Conservation (phyloP, 2,329 filamentous ascomycete genomes). For the Samsoniella hepiali region DNA sequence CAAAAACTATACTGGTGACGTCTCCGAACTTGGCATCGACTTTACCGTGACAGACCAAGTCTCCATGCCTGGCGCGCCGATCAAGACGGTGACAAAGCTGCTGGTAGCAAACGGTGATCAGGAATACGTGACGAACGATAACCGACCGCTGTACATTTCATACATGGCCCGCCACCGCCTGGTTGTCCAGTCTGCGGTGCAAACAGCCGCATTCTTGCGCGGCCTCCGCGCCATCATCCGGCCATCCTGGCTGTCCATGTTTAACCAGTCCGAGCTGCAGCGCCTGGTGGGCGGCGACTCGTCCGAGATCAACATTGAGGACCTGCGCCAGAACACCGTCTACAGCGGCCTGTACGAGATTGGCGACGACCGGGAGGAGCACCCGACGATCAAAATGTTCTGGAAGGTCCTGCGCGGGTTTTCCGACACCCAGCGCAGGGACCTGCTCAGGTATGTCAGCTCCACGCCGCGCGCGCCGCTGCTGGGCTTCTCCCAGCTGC, state of each 20-base stretch:
- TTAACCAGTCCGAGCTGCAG: conserved; percentile 93
- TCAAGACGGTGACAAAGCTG: conserved; percentile 67
- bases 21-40: conserved; percentile 68
- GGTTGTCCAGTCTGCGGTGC: conserved; percentile 71
- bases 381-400: conserved; percentile 81
- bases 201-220: conserved; percentile 82
- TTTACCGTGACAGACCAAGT: conserved; percentile 81
- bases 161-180: conserved; percentile 86
- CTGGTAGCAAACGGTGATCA: conserved; percentile 75
- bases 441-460: conserved; percentile 93
- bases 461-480: conserved; percentile 87
- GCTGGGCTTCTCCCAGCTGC: conserved; percentile 81
- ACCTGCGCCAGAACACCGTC: conserved; percentile 76
- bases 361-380: conserved; percentile 84
- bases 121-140: conserved; percentile 81
- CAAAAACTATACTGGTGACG: conserved; percentile 81
- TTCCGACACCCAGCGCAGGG: conserved; percentile 71
- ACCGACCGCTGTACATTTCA: conserved; percentile 90
- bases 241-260: conserved; percentile 94
- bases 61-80: conserved; percentile 42
- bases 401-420: conserved; percentile 84
- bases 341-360: conserved; percentile 88
- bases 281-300: conserved; percentile 87
- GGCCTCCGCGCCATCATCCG: conserved; percentile 86
- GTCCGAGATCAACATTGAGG: conserved; percentile 79